Percentiles rank a stretch among this genome's conserved stretches.
phyloP scores from a whole-genome alignment of 805 yeast genomes.

The Saturnispora quitensis region DNA sequence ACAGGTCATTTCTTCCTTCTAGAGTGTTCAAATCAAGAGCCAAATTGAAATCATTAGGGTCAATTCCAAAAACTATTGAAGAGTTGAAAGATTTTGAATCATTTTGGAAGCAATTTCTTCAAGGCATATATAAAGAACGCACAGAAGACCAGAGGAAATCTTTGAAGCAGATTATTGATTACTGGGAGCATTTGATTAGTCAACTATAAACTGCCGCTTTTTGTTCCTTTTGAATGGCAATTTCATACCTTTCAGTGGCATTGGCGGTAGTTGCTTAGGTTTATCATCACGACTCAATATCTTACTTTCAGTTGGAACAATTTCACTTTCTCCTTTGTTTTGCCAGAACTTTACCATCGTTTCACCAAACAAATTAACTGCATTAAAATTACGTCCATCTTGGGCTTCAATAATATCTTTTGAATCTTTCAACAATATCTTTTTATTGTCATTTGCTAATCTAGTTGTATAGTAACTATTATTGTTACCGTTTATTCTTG shows the following conservation, averaged over 20 bases:
- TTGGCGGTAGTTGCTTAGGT: neutral
- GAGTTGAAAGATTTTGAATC: conserved; percentile 33
- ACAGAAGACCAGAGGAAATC: conserved; percentile 25
- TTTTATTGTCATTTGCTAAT: neutral
- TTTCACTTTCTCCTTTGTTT: neutral
- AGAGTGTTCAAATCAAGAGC: conserved; percentile 16
- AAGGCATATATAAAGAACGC: conserved; percentile 33
- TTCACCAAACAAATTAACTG: neutral
- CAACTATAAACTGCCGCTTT: neutral
- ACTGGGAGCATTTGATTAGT: conserved; percentile 14
- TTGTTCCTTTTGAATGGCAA: neutral
- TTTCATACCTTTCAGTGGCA: neutral
- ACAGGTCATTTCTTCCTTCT: conserved; percentile 15
- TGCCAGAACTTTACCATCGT: neutral
- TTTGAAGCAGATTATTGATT: conserved; percentile 17
- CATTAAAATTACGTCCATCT: neutral
- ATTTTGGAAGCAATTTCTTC: conserved; percentile 45
- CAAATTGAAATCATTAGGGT: conserved; percentile 10
- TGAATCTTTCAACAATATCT: neutral
- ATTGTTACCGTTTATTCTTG: neutral
- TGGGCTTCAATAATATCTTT: neutral
- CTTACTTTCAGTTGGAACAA: neutral
- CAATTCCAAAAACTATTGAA: conserved; percentile 22
- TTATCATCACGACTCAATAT: neutral
- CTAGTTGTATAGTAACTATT: neutral